phyloP scores from a whole-genome alignment of 176 grass and related monocot species.

The Phragmites australis region DNA sequence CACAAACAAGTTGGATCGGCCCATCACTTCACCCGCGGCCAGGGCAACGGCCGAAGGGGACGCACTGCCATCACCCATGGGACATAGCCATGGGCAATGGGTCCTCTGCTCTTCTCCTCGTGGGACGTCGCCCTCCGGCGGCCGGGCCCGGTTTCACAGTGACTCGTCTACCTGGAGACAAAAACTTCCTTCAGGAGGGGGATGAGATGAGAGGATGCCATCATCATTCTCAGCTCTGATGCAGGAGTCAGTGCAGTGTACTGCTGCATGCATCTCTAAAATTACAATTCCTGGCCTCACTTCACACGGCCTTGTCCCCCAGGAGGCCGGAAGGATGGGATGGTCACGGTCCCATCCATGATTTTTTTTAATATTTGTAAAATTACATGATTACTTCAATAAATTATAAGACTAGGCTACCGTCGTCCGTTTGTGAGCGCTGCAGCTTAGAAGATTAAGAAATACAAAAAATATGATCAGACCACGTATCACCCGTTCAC shows the following conservation, averaged over 20 bases:
- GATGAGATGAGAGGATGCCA: not conserved
- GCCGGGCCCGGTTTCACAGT: not conserved
- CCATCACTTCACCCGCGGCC: conserved; percentile 16
- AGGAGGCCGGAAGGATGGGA: not conserved
- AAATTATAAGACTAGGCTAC: too few species aligned
- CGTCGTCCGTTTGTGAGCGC: too few species aligned
- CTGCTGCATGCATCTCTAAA: not conserved
- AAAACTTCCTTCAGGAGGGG: not conserved
- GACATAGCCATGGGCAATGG: not conserved
- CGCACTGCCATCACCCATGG: not conserved
- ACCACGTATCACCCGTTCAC: too few species aligned
- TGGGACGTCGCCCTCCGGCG: not conserved
- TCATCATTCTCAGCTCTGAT: not conserved
- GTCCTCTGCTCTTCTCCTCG: not conserved
- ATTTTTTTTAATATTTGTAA: too few species aligned
- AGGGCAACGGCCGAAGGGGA: not conserved
- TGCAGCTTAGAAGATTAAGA: too few species aligned
- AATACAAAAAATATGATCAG: too few species aligned
- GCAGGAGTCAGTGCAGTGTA: not conserved
- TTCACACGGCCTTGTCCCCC: conserved; percentile 11
- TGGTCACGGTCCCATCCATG: not conserved
- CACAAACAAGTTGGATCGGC: not conserved
- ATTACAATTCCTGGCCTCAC: conserved; percentile 4
- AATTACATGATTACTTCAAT: too few species aligned
- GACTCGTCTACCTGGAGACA: conserved; percentile 9